Conservation (phyloP, 352 stramenopile genomes). For the Globisporangium cylindrosporum region DNA sequence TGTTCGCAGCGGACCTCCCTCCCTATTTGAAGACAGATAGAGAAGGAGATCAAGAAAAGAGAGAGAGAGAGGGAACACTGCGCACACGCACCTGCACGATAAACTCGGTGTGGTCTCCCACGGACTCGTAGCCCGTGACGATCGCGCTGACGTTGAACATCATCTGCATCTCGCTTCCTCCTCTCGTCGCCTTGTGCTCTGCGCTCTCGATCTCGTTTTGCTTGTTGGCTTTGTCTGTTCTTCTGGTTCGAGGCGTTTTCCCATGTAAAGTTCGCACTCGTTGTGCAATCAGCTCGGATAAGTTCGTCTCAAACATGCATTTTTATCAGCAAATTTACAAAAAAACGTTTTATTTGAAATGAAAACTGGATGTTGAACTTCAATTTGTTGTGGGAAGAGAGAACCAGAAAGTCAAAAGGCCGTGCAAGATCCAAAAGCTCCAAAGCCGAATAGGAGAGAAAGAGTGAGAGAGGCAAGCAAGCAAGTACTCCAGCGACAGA, state of each 20-base stretch:
- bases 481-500: background rate
- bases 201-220: background rate
- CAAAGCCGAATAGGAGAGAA: background rate
- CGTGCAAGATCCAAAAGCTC: slow-evolving; percentile 12
- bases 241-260: background rate
- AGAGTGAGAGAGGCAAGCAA: background rate
- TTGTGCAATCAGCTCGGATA: background rate
- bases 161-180: slow-evolving; percentile 26
- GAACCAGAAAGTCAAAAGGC: background rate
- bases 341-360: too few species aligned
- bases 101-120: slow-evolving; percentile 86
- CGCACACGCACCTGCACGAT: slow-evolving; percentile 48
- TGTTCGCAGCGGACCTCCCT: background rate
- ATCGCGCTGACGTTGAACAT: slow-evolving; percentile 78
- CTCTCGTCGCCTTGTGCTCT: background rate
- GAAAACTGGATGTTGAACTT: background rate
- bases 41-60: background rate
- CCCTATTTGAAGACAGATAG: background rate
- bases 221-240: slow-evolving; percentile 2
- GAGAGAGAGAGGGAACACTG: background rate
- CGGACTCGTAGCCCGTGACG: slow-evolving; percentile 79
- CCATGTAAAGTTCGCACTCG: background rate
- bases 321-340: too few species aligned
- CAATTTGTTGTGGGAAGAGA: background rate
- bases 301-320: background rate